These are phyloP conservation scores for Phoma herbarum DNA, from an alignment of 2,329 filamentous ascomycete genomes.

Conservation along the genomic window DNA sequence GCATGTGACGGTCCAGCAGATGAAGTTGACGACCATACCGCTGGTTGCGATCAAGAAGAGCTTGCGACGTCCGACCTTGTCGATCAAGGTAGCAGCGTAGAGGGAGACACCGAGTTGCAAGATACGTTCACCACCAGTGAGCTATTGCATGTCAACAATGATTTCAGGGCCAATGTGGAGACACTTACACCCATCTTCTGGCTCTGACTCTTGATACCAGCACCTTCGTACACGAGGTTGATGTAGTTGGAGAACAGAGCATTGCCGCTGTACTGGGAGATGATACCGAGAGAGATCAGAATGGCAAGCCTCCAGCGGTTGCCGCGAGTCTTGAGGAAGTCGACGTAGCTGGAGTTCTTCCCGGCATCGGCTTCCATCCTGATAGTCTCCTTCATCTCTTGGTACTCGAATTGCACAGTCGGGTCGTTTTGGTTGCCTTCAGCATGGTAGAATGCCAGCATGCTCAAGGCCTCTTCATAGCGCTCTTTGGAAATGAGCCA, in stretches of 20 bases:
- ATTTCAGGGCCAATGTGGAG: background rate
- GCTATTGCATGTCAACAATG: conserved; percentile 19
- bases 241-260: conserved; percentile 73
- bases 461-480: conserved; percentile 67
- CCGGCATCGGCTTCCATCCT: conserved; percentile 62
- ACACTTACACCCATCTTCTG: conserved; percentile 53
- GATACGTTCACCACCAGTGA: conserved; percentile 63
- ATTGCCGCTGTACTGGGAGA: conserved; percentile 74
- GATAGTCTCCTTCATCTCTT: conserved; percentile 72
- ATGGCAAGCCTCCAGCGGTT: conserved; percentile 72
- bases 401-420: conserved; percentile 71
- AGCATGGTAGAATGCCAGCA: conserved; percentile 70
- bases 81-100: conserved; percentile 64
- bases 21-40: conserved; percentile 48
- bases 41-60: conserved; percentile 60
- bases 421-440: conserved; percentile 66
- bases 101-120: conserved; percentile 67
- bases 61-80: conserved; percentile 64
- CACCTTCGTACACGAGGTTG: conserved; percentile 67
- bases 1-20: conserved; percentile 51
- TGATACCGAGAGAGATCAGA: conserved; percentile 69
- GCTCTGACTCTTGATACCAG: conserved; percentile 63
- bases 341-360: conserved; percentile 63
- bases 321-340: conserved; percentile 69
- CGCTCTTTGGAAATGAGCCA: conserved; percentile 70